Evolutionary conservation across 2,329 filamentous ascomycete species (phyloP).

Genomic region (Aspergillus ochraceoroseus): DNA sequence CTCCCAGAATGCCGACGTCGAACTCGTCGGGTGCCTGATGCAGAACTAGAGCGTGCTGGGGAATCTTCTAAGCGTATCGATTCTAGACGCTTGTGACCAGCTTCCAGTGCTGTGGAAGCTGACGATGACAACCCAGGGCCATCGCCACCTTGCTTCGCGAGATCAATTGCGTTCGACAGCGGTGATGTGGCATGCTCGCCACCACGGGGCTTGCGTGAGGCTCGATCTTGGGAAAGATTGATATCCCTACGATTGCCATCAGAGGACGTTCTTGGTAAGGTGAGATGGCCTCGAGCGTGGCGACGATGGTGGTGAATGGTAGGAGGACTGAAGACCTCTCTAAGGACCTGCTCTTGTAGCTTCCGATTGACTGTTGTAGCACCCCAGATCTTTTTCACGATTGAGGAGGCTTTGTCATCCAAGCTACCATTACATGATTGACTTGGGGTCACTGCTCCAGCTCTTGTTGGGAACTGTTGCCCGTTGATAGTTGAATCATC

Average conservation of each 20-base stretch:
- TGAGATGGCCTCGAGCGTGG: slow-evolving; percentile 59
- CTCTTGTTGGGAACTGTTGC: slow-evolving; percentile 22
- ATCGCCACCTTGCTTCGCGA: slow-evolving; percentile 25
- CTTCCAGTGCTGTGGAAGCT: slow-evolving; percentile 38
- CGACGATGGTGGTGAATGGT: slow-evolving; percentile 75
- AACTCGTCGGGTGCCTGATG: slow-evolving; percentile 30
- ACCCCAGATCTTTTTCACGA: slow-evolving; percentile 63
- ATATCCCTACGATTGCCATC: slow-evolving; percentile 30
- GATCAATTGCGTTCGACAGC: slow-evolving; percentile 28
- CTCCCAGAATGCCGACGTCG: slow-evolving; percentile 79
- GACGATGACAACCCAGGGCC: slow-evolving; percentile 35
- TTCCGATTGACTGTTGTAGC: slow-evolving; percentile 86
- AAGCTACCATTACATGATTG: slow-evolving; percentile 12
- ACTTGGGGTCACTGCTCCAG: slow-evolving; percentile 15
- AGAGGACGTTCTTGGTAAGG: slow-evolving; percentile 51
- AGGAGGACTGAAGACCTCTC: slow-evolving; percentile 83
- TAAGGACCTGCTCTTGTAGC: slow-evolving; percentile 83
- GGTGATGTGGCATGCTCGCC: slow-evolving; percentile 20
- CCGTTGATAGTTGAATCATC: slow-evolving; percentile 26
- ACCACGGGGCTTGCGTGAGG: slow-evolving; percentile 22
- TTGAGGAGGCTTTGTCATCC: slow-evolving; percentile 19
- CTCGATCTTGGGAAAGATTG: slow-evolving; percentile 36
- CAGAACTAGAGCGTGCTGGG: slow-evolving; percentile 44
- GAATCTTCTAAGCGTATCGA: slow-evolving; percentile 35
- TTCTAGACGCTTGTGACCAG: slow-evolving; percentile 32